phyloP scores from a whole-genome alignment of 2,329 filamentous ascomycete genomes.

The Didymosphaeria variabile region DNA sequence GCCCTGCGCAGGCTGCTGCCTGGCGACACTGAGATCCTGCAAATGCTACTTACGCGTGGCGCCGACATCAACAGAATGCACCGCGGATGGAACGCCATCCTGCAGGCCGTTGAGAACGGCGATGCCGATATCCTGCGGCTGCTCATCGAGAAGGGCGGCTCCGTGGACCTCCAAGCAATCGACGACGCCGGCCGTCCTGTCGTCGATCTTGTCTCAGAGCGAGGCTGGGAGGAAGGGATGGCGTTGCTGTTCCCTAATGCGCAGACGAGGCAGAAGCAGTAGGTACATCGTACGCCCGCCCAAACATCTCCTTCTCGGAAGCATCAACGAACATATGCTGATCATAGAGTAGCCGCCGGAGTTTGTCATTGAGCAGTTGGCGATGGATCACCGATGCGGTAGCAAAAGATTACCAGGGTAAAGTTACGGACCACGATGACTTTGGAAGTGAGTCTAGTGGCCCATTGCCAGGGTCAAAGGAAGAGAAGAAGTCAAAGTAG shows the following conservation, averaged over 20 bases:
- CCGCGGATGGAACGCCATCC: constrained; percentile 46
- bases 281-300: constrained; percentile 19
- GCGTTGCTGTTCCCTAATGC: constrained; percentile 41
- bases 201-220: constrained; percentile 45
- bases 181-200: constrained; percentile 42
- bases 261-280: constrained; percentile 19
- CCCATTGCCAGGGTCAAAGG: constrained; percentile 11
- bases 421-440: constrained; percentile 4
- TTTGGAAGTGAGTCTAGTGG: constrained; percentile 15
- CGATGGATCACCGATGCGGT: constrained; percentile 21
- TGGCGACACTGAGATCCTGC: constrained; percentile 68
- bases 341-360: constrained; percentile 12
- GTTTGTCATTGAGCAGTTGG: constrained; percentile 17
- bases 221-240: constrained; percentile 49
- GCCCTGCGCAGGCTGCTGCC: constrained; percentile 68
- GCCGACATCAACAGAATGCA: constrained; percentile 71
- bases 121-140: constrained; percentile 45
- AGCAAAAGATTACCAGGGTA: constrained; percentile 8
- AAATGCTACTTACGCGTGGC: constrained; percentile 69
- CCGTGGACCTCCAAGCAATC: constrained; percentile 40
- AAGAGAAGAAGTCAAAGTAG: constrained; percentile 3
- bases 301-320: neutral
- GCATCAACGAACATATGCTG: neutral
- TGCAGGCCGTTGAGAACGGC: constrained; percentile 49
- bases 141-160: constrained; percentile 45